These are phyloP conservation scores for Chlorella vulgaris DNA, from an alignment of 139 green algal species.

Conservation along the genomic window DNA sequence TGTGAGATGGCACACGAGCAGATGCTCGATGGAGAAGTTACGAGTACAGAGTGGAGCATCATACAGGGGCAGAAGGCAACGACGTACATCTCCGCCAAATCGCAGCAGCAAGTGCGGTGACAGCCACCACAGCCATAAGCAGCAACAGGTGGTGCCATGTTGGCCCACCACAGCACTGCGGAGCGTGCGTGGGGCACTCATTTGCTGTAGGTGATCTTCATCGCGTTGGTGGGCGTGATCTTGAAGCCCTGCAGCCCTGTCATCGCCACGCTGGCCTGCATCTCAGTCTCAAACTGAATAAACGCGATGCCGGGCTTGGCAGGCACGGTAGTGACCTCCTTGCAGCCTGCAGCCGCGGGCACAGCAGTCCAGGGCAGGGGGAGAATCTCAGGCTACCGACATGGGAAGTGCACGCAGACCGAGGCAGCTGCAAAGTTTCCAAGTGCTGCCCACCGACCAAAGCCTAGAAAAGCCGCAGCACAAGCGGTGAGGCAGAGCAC, in stretches of 20 bases:
- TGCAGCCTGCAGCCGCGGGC: conserved; percentile 76
- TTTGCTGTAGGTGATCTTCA: conserved; percentile 92
- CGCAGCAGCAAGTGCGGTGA: too few relatives aligned
- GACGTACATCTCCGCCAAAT: too few relatives aligned
- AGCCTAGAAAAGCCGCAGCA: not conserved
- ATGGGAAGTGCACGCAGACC: too few relatives aligned
- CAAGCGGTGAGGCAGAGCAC: not conserved
- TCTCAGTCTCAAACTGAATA: conserved; percentile 89
- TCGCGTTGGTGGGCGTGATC: conserved; percentile 86
- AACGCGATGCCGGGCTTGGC: conserved; percentile 95
- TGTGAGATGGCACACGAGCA: too few relatives aligned
- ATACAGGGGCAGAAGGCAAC: too few relatives aligned
- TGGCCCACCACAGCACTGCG: not conserved
- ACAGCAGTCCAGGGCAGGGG: not conserved
- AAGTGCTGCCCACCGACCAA: not conserved
- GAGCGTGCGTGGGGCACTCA: not conserved
- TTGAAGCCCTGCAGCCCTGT: conserved; percentile 93
- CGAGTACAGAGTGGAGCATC: too few relatives aligned
- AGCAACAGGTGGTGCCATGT: not conserved
- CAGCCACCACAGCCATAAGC: not conserved
- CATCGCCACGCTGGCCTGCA: conserved; percentile 72
- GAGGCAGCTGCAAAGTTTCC: not conserved
- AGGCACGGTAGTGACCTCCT: conserved; percentile 90
- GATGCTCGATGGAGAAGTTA: too few relatives aligned
- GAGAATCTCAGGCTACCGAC: too few relatives aligned